Evolutionary conservation across 148 eudicot species (phyloP), one percentile per base, ranked within the genome.

Genomic region (Rhododendron vialii): DNA sequence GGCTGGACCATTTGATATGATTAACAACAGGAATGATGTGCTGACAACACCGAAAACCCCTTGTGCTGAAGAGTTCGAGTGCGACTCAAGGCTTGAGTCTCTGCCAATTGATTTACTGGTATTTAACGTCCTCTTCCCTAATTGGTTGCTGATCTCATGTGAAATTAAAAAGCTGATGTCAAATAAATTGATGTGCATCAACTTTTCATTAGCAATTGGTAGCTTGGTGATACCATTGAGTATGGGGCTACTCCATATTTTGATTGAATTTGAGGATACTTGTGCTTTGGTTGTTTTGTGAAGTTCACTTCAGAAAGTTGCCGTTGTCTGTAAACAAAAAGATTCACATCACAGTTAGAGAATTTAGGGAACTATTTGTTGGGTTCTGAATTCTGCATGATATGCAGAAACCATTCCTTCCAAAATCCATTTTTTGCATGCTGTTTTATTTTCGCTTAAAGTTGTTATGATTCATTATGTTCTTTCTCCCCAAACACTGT

Each of bases 101-200:
- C 98, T 97, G 74, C 99, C 99, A 3, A 90, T 90, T 89, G 99
- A 97, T 89, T 84, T 95, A 26, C 90, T 97, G 99, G 99, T 97
- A 97, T 81, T 33, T 67, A 51, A 61, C 12, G 22, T 84, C 80
- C 82, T 45, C 48, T 15, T 48, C 61, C 47, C 67, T 41, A 8
- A 87, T 51, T 84, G 50, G 63, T 50, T 84, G 63, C 35, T 30
- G 84, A 33, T 82, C 76, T 57, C 22, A 36, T 20, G 1, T 15
- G 2, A 20, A 81, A 57, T 36, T 35, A 1, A 18, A 57, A 9
- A 59, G 30, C 35, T 33, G 67, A 9, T 3, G 11, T 38, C 45
- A 3, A 33, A 57, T 59, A 57, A 35, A 59, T 82, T 82, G 30
- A 20, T 22, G 14, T 4, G 43, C 57, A 50, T 51, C 38, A 43